Conservation (phyloP, 306 rosid species). For the Rubus parviflorus region DNA sequence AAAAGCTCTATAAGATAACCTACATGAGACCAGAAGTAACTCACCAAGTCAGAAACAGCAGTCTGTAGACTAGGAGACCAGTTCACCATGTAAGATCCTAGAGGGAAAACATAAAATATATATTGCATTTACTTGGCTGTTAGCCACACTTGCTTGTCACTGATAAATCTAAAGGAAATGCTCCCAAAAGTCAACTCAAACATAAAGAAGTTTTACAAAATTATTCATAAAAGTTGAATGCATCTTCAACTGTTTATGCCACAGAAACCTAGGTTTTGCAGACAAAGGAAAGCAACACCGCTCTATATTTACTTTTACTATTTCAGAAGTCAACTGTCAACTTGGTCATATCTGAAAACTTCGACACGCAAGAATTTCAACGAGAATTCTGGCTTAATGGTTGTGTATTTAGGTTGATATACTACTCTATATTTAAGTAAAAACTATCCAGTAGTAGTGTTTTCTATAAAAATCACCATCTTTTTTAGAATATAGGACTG, state of each 20-base stretch:
- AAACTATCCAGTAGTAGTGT: not conserved
- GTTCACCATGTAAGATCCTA: constrained; percentile 95
- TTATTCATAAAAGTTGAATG: not conserved
- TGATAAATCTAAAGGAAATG: not conserved
- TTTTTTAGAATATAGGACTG: not conserved
- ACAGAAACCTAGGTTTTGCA: not conserved
- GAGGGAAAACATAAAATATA: not conserved
- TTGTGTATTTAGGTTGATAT: not conserved
- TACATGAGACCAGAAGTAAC: constrained; percentile 23
- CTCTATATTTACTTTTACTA: not conserved
- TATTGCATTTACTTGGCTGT: not conserved
- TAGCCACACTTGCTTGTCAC: constrained; percentile 1
- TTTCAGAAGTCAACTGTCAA: not conserved
- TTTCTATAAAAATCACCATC: not conserved
- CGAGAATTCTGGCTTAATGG: not conserved
- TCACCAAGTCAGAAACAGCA: constrained; percentile 95
- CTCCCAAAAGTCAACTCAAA: constrained; percentile 9
- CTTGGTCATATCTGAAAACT: not conserved
- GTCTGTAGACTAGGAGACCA: constrained; percentile 97
- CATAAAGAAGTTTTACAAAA: not conserved
- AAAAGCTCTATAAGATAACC: constrained; percentile 4
- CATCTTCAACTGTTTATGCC: not conserved
- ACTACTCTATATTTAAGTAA: not conserved
- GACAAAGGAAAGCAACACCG: not conserved
- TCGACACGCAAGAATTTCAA: not conserved